Evolutionary conservation across 257 asterid genomes (phyloP).

Genomic region (Craterostigma plantagineum): DNA sequence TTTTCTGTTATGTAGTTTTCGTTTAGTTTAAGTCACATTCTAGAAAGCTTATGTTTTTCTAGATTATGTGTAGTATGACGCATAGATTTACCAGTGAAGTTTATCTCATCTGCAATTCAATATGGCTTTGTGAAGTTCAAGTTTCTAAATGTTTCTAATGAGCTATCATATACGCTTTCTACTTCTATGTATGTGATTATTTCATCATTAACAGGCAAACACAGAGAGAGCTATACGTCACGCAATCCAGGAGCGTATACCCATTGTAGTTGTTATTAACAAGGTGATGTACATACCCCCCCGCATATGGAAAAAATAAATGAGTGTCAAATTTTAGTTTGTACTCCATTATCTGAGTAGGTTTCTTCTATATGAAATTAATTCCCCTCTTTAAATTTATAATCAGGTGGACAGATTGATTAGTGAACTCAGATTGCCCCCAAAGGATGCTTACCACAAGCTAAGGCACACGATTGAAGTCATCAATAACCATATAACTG

Average conservation of each 20-base stretch:
- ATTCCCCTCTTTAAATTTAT: slow-evolving; percentile 7
- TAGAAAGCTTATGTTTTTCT: no score
- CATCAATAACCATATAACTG: slow-evolving; percentile 67
- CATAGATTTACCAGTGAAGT: no score
- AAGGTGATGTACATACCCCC: neutral
- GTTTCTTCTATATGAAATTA: slow-evolving; percentile 3
- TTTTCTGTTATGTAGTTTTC: no score
- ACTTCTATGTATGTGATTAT: neutral
- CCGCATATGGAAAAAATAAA: slow-evolving; percentile 1
- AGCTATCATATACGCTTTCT: no score
- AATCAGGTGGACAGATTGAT: slow-evolving; percentile 74
- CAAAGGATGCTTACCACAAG: slow-evolving; percentile 95
- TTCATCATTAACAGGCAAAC: neutral
- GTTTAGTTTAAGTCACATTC: no score
- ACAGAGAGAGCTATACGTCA: slow-evolving; percentile 7
- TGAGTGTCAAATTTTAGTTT: slow-evolving; percentile 10
- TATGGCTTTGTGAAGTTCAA: neutral
- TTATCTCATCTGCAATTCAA: no score
- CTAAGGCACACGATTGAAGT: slow-evolving; percentile 75
- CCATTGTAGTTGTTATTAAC: slow-evolving; percentile 5
- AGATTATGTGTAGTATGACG: no score
- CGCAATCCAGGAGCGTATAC: slow-evolving; percentile 8
- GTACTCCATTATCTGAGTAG: neutral
- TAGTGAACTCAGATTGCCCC: slow-evolving; percentile 88
- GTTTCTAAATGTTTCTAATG: neutral